Conservation (phyloP, 805 yeast species). For the Lachancea sp. region DNA sequence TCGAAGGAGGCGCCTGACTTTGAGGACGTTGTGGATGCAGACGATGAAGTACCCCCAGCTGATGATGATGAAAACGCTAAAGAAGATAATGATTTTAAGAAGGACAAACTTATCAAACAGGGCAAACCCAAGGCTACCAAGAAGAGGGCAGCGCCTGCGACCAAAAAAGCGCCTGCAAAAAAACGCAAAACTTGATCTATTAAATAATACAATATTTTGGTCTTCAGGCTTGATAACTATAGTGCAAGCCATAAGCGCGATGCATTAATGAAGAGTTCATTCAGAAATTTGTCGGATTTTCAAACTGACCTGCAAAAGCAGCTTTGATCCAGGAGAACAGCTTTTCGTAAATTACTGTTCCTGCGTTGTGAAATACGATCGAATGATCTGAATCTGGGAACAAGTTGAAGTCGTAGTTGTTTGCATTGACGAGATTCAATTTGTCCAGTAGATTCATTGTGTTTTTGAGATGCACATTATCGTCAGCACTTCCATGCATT, state of each 20-base stretch:
- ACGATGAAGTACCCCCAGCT: constrained; percentile 24
- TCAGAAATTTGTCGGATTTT: constrained; percentile 2
- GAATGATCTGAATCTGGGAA: constrained; percentile 93
- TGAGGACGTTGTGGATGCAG: constrained; percentile 34
- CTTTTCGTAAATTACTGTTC: constrained; percentile 63
- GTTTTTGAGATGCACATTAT: constrained; percentile 75
- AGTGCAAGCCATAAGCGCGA: no score
- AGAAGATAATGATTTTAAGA: constrained; percentile 32
- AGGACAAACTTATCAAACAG: constrained; percentile 33
- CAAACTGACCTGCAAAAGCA: constrained; percentile 44
- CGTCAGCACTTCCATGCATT: constrained; percentile 83
- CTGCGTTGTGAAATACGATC: constrained; percentile 74
- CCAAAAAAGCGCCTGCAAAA: constrained; percentile 12
- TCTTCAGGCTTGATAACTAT: no score
- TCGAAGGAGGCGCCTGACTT: constrained; percentile 29
- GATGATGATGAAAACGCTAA: constrained; percentile 26
- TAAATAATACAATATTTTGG: neutral
- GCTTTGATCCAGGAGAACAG: constrained; percentile 59
- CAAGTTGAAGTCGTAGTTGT: constrained; percentile 76
- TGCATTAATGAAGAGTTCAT: no score
- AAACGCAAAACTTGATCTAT: constrained; percentile 5
- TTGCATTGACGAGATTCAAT: constrained; percentile 46
- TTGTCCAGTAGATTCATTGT: constrained; percentile 55
- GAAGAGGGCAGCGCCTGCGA: constrained; percentile 21
- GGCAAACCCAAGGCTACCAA: constrained; percentile 26